Evolutionary conservation across 352 stramenopile species (phyloP).

Genomic region (Phytophthora sp.): DNA sequence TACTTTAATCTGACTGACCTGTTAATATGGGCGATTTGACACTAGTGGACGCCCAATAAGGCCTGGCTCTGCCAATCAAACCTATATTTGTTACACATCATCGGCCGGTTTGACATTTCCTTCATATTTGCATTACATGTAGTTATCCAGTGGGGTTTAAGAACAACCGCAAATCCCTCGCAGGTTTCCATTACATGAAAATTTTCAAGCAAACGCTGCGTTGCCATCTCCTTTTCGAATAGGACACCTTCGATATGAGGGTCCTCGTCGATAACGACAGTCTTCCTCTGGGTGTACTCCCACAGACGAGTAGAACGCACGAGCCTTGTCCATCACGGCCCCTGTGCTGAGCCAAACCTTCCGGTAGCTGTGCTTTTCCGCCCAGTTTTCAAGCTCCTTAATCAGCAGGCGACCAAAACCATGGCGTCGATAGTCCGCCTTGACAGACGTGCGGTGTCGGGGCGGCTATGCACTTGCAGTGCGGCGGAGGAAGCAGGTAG

Average conservation of each 20-base stretch:
- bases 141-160: no score
- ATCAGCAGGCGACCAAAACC: slow-evolving; percentile 43
- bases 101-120: no score
- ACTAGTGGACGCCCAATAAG: no score
- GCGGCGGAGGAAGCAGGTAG: no score
- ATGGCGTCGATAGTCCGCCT: slow-evolving; percentile 30
- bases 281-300: slow-evolving; percentile 29
- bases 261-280: slow-evolving; percentile 25
- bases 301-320: slow-evolving; percentile 29
- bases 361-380: neutral
- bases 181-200: neutral
- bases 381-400: slow-evolving; percentile 36
- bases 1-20: no score
- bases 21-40: no score
- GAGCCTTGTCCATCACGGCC: slow-evolving; percentile 25
- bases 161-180: no score
- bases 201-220: neutral
- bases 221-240: slow-evolving; percentile 30
- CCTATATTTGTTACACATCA: no score
- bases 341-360: slow-evolving; percentile 40
- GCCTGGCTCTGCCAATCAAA: no score
- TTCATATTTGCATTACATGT: no score
- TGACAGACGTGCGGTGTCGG: slow-evolving; percentile 54
- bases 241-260: slow-evolving; percentile 29
- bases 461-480: no score